Base-by-base conservation (phyloP, 495 filamentous ascomycete genomes). In the Chaetomium fimeti region DNA sequence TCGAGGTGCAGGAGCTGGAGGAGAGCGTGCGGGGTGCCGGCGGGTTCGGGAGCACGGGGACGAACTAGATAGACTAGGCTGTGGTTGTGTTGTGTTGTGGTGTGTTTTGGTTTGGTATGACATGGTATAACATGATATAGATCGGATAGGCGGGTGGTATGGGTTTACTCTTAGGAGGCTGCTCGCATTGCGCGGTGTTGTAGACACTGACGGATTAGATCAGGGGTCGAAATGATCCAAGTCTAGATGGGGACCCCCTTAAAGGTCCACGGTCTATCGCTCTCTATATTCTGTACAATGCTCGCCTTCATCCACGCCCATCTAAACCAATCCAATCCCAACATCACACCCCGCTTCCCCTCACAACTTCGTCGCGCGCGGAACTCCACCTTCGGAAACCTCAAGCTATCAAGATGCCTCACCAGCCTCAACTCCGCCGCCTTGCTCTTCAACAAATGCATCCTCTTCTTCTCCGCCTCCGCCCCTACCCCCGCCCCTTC, bases 21-120 rank as follows among this genome's bases (percentile, higher is more conserved):
- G 91, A 91, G 83, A 97, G 91, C 70, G 89, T 93, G 24, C 80
- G 94, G 56, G 94, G 94, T 25, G 91, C 86, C 0, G 93, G 92
- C 20, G 94, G 94, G 11, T 98, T 98, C 71, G 94, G 94, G 38
- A 97, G 92, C 70, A 98, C 94, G 16, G 94, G 73, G 80, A 65
- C 77, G 84, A 72, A 75, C 20, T 63, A 16, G n/a, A 4, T 36
- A 32, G 29, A 7, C 29, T 3, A 27, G 15, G 18, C 3, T 56
- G 24, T 28, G 7, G 42, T 4, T 45, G 12, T 18, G 20, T 6
- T 18, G 20, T 6, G 18, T 0, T 49, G 4, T 20, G 20, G 18
- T 62, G 28, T 61, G 29, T 29, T 63, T 49, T 40, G 15, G n/a
- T n/a, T 47, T 56, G 59, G 48, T 32, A 20, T 36, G 25, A 27